These are phyloP conservation scores for Dactylellina parvicollis DNA, from an alignment of 2,329 filamentous ascomycete genomes.

Conservation along the genomic window DNA sequence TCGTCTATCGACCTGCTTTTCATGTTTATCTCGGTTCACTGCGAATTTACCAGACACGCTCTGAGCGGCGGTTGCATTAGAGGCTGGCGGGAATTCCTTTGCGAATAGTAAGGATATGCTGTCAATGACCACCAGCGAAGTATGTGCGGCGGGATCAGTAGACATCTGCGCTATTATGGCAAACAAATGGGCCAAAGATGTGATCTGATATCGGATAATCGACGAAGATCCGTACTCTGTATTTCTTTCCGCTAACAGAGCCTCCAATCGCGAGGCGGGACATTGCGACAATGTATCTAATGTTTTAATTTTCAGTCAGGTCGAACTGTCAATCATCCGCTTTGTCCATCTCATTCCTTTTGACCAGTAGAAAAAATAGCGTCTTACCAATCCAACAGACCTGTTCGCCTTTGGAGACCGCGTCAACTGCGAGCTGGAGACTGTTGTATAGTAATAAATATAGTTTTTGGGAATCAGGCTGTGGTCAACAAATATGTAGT, in stretches of 20 bases:
- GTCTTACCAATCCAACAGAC: slow-evolving; percentile 56
- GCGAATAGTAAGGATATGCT: slow-evolving; percentile 55
- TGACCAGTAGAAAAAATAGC: not conserved
- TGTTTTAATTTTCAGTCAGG: not conserved
- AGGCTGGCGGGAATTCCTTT: slow-evolving; percentile 55
- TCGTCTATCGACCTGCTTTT: slow-evolving; percentile 40
- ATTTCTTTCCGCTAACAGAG: slow-evolving; percentile 17
- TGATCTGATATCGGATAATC: slow-evolving; percentile 41
- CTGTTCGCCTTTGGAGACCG: slow-evolving; percentile 51
- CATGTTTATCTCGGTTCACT: not conserved
- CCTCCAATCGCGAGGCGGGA: slow-evolving; percentile 19
- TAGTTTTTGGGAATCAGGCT: not conserved
- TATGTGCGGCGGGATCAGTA: slow-evolving; percentile 6
- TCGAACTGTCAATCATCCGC: not conserved
- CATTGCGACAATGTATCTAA: slow-evolving; percentile 52
- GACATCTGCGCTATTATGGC: slow-evolving; percentile 54
- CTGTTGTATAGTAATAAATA: slow-evolving; percentile 18
- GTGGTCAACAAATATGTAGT: not conserved
- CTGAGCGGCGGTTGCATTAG: slow-evolving; percentile 26
- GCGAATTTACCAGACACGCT: slow-evolving; percentile 1
- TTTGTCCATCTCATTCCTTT: not conserved
- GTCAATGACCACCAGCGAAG: slow-evolving; percentile 55
- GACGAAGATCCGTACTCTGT: slow-evolving; percentile 28
- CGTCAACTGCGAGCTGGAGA: slow-evolving; percentile 55
- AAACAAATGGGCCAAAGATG: slow-evolving; percentile 55